Percentiles rank a stretch among this genome's conserved stretches.
phyloP scores from a whole-genome alignment of 805 yeast genomes.

The Blastobotrys attinorum region DNA sequence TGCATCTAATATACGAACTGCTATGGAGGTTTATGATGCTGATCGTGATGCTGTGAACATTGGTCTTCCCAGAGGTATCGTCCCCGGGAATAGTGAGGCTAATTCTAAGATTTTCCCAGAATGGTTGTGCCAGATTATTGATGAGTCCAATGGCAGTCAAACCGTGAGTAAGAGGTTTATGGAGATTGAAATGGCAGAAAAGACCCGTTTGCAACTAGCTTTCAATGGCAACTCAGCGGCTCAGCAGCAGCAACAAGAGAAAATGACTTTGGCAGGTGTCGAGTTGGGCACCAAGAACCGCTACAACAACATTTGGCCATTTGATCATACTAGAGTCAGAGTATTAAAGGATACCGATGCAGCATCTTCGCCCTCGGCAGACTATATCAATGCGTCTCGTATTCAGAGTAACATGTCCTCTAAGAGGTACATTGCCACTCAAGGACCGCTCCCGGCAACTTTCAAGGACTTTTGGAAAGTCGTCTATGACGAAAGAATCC shows the following conservation, averaged over 20 bases:
- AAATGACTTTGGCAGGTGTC: slow-evolving; percentile 62
- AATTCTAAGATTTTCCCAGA: slow-evolving; percentile 34
- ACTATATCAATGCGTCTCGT: slow-evolving; percentile 84
- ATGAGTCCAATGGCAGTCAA: slow-evolving; percentile 32
- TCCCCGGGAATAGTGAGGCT: slow-evolving; percentile 2
- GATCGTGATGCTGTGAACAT: slow-evolving; percentile 23
- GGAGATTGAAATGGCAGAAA: slow-evolving; percentile 61
- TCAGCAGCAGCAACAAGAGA: slow-evolving; percentile 20
- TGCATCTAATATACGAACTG: slow-evolving; percentile 22
- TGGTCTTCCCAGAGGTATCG: slow-evolving; percentile 6
- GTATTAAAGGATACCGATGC: slow-evolving; percentile 8
- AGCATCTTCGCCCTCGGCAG: slow-evolving; percentile 24
- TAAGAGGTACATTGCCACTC: slow-evolving; percentile 73
- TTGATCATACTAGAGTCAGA: slow-evolving; percentile 72
- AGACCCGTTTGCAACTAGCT: slow-evolving; percentile 50
- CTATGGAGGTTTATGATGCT: slow-evolving; percentile 19
- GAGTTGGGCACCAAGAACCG: slow-evolving; percentile 77
- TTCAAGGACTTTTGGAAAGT: slow-evolving; percentile 82
- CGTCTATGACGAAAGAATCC: slow-evolving; percentile 55
- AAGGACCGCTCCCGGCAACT: slow-evolving; percentile 80
- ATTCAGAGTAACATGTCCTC: slow-evolving; percentile 33
- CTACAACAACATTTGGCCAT: slow-evolving; percentile 83
- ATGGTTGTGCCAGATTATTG: slow-evolving; percentile 43
- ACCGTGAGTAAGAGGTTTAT: slow-evolving; percentile 48
- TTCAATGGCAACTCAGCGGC: slow-evolving; percentile 13